Base-by-base conservation (phyloP, 495 filamentous ascomycete genomes). In the Oidiodendron maius region DNA sequence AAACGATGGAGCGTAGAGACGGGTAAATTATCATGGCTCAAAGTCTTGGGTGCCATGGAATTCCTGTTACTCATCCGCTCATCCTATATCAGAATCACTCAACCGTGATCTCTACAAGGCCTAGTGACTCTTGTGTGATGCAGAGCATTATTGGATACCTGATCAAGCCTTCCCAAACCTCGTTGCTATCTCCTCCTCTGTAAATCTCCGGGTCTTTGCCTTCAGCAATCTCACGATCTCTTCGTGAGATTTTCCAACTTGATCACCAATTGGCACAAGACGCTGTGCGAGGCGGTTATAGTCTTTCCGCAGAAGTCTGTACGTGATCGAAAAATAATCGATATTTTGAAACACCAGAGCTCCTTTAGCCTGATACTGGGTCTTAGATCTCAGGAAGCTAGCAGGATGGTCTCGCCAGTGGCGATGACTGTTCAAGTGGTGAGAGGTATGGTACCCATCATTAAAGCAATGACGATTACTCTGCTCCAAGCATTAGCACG, bases 391-490 rank as follows among this genome's bases (percentile, higher is more conserved):
- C n/a, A 87, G 60, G 52, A 88, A 82, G 41, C 80, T 70, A 23
- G 75, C 63, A 3, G 84, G 84, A 57, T 87, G 83, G 35, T 86
- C 81, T 39, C 83, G 74, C 84, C 84, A 88, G 67, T 87, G 84
- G 2, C 83, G 76, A 21, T 70, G 76, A 3, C 84, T 82, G 62
- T 88, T 84, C 9, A 87, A 71, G 59, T 87, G 84, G 60, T 88
- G 84, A 8, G 84, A 84, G 28, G 84, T 86, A 61, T 88, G 84
- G 62, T 86, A 88, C 44, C 84, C 84, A 59, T 87, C 84, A 59
- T 88, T 88, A 70, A 77, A 88, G 55, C 79, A 86, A 66, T 78
- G 81, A 18, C 84, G 76, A 63, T 88, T 88, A 53, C 82, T 53
- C 82, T 52, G 10, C 17, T 40, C n/a, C 13, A 11, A 56, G 18